Evolutionary conservation across 805 yeast species (phyloP).

Genomic region (Wickerhamomyces bovis): DNA sequence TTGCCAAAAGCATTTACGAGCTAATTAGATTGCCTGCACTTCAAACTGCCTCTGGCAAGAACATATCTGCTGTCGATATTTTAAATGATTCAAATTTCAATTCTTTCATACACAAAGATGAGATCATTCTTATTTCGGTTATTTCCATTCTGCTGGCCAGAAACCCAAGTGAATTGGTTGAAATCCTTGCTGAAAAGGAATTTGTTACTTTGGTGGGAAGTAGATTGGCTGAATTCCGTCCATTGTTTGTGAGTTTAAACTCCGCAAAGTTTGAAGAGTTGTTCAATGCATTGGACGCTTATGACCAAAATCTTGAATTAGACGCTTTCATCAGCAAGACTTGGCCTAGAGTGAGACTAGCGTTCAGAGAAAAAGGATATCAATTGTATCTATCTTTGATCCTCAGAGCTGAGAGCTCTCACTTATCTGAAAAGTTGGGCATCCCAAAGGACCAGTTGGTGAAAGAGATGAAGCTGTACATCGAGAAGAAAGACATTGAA

Average conservation of each 20-base stretch:
- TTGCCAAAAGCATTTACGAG: conserved; percentile 7
- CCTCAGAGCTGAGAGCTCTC: conserved; percentile 15
- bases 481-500: conserved; percentile 10
- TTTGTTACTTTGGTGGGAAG: conserved; percentile 18
- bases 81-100: conserved; percentile 13
- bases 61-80: conserved; percentile 15
- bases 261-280: conserved; percentile 24
- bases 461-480: conserved; percentile 14
- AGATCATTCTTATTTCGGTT: conserved; percentile 14
- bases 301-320: conserved; percentile 10
- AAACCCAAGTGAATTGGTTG: conserved; percentile 13
- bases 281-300: conserved; percentile 10
- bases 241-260: conserved; percentile 18
- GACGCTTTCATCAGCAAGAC: conserved; percentile 18
- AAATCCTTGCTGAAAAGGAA: conserved; percentile 12
- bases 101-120: conserved; percentile 19
- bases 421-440: conserved; percentile 13
- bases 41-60: conserved; percentile 13
- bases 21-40: conserved; percentile 14
- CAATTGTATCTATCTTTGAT: conserved; percentile 28
- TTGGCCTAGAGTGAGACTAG: conserved; percentile 21
- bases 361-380: conserved; percentile 26
- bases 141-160: conserved; percentile 16
- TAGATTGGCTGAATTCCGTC: conserved; percentile 17
- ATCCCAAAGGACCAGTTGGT: conserved; percentile 12